Base-by-base conservation (phyloP, 2,329 filamentous ascomycete species). In the Orbilia oligospora region DNA sequence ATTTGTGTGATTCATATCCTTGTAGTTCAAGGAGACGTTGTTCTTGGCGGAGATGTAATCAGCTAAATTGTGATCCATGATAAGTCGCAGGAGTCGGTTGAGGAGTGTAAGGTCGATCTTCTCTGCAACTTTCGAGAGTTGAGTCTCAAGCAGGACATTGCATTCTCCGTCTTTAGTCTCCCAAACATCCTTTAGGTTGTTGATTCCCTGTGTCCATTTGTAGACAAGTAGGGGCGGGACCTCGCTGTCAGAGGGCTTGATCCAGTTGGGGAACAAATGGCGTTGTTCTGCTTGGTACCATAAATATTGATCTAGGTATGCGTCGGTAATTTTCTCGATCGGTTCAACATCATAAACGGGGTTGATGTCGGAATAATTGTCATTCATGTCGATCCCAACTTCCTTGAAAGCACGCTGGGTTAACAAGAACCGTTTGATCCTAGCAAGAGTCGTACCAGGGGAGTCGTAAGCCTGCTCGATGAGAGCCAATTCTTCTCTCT, bases 21-120 rank as follows among this genome's bases (percentile, higher is more conserved):
- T 99, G 88, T 99, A 99, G 80, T 97, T 97, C 80, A 99, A 89
- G 84, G 97, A 95, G 12, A 99, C 96, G 83, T 99, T 99, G 87
- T 99, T 99, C 89, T 99, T 99, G 44, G 95, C 94, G 0, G 95
- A 97, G 83, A 99, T 99, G 86, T 99, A 99, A 84, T 99, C 97
- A 4, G 96, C 96, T 86, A 99, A 86, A 84, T 99, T 99, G 88
- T 99, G 96, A 83, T 99, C 97, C 97, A 99, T 99, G 84, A 99
- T 97, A 81, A 99, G 86, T 58, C 96, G 90, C 63, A 99, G 88
- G 36, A 99, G 88, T 75, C 95, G 93, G 86, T 99, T 99, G 81
- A 99, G 89, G 72, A 99, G 87, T 0, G 96, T 99, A 80, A 99
- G 87, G 86, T 99, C 96, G 80, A 99, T 97, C 89, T 99, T 99